Evolutionary conservation across 345 rosid species (phyloP), one percentile per base, ranked within the genome.

Genomic region (Combretum micranthum): DNA sequence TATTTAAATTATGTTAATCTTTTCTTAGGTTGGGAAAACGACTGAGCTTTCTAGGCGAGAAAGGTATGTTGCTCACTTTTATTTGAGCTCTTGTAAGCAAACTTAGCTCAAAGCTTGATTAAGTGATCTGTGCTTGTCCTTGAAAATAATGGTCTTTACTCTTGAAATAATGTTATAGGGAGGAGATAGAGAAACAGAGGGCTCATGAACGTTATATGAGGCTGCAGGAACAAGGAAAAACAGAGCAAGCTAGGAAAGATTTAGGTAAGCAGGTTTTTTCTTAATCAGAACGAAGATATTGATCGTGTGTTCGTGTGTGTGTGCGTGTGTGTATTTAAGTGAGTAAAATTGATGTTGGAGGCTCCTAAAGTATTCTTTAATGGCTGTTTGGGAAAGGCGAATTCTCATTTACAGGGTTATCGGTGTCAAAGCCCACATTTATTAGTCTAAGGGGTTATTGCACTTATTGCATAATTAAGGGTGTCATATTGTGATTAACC

Each of bases 221-320:
- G 87, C 80, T 93, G 72, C 99, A 89, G 62, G 99, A 93, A 69
- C 99, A 93, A 65, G 99, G 99, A 50, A 93, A 93, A 80, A 89
- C 96, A 6, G 97, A 93, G 22, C 97, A 87, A 80, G 91, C 97
- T 32, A 82, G 72, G 74, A 93, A 93, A 69, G 97, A 93, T 69
- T 76, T 93, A 63, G 99, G 99, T 83, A 64, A 66, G 75, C 61
- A 16, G 8, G 2, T 37, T 44, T 52, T 16, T 16, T 15, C 42
- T 53, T 15, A 16, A 58, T 2, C 52, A 44, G 61, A 14, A 20
- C 26, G 2, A 22, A 3, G 17, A 44, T 46, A 8, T 15, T 44
- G 42, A 11, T 19, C 16, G 10, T 56, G 18, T 45, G 7, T 55
- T 9, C 12, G 4, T 20, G 13, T 25, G 6, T 44, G 9, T 15